phyloP scores from a whole-genome alignment of 257 asterid genomes.

The Nicotiana otophora region DNA sequence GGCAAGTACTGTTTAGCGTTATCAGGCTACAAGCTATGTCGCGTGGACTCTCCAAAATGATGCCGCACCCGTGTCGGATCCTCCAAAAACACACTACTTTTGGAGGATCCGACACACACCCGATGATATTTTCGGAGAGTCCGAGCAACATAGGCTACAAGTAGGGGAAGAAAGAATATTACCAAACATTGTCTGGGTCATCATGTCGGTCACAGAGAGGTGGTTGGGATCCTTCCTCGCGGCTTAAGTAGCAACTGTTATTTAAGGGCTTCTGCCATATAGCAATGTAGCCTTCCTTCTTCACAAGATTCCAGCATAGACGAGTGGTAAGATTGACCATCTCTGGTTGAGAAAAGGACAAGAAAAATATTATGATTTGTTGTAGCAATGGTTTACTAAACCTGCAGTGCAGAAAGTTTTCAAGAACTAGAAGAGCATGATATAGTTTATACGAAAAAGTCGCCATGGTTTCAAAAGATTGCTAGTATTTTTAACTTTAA shows the following conservation, averaged over 20 bases:
- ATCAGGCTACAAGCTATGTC: not conserved
- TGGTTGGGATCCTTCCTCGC: conserved; percentile 62
- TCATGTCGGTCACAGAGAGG: conserved; percentile 77
- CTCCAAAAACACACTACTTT: no score
- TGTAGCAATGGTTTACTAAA: not conserved
- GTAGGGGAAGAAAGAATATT: not conserved
- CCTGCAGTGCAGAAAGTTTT: not conserved
- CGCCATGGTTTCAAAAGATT: not conserved
- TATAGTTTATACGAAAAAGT: not conserved
- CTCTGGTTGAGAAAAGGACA: conserved; percentile 34
- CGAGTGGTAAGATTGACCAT: conserved; percentile 80
- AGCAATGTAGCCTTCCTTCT: conserved; percentile 92
- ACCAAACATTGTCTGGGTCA: conserved; percentile 85
- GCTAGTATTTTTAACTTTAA: not conserved
- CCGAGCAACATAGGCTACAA: not conserved
- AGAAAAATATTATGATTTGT: not conserved
- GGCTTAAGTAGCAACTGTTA: conserved; percentile 83
- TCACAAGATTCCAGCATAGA: conserved; percentile 88
- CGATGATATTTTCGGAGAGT: no score
- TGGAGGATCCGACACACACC: no score
- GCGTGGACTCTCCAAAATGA: no score
- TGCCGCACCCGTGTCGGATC: no score
- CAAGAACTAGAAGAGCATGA: not conserved
- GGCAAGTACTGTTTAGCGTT: not conserved
- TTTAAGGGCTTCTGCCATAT: conserved; percentile 88